Conservation (phyloP, 192 early-diverging fungal species). For the Entomortierella parvispora region DNA sequence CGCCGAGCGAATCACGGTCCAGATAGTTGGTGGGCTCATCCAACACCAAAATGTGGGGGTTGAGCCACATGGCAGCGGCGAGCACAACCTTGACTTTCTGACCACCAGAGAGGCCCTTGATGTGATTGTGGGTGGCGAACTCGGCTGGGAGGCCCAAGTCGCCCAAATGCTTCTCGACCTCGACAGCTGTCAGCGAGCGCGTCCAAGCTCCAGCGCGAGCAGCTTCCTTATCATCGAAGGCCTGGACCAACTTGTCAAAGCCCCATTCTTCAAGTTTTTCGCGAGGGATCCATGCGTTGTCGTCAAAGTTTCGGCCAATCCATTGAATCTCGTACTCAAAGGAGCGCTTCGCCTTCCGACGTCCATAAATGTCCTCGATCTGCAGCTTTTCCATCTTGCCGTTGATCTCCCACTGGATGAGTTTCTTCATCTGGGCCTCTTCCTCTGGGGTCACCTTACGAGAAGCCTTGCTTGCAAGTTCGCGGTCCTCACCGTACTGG, state of each 20-base stretch:
- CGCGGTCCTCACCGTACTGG: constrained; percentile 77
- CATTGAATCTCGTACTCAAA: constrained; percentile 78
- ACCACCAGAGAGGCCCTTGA: constrained; percentile 79
- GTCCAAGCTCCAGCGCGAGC: constrained; percentile 74
- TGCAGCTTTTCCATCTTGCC: constrained; percentile 57
- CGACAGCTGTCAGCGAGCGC: constrained; percentile 74
- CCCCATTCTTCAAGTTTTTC: constrained; percentile 76
- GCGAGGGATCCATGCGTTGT: constrained; percentile 78
- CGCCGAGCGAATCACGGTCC: constrained; percentile 71
- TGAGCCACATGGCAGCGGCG: constrained; percentile 86
- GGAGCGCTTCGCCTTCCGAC: constrained; percentile 74
- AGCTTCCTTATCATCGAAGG: constrained; percentile 64
- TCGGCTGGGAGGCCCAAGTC: constrained; percentile 82
- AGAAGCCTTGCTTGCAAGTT: constrained; percentile 78
- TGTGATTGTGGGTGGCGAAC: constrained; percentile 78
- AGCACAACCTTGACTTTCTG: constrained; percentile 93
- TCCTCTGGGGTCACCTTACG: constrained; percentile 75
- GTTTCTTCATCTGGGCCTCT: constrained; percentile 51
- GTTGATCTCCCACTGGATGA: constrained; percentile 50
- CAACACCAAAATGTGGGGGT: constrained; percentile 91
- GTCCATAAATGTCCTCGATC: constrained; percentile 66
- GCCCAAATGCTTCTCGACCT: constrained; percentile 77
- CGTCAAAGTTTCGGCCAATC: constrained; percentile 76
- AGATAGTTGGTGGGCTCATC: constrained; percentile 88
- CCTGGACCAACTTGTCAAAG: constrained; percentile 77